Conservation (phyloP, 164 flowering plant species). For the grape (Vitis vinifera) region DNA sequence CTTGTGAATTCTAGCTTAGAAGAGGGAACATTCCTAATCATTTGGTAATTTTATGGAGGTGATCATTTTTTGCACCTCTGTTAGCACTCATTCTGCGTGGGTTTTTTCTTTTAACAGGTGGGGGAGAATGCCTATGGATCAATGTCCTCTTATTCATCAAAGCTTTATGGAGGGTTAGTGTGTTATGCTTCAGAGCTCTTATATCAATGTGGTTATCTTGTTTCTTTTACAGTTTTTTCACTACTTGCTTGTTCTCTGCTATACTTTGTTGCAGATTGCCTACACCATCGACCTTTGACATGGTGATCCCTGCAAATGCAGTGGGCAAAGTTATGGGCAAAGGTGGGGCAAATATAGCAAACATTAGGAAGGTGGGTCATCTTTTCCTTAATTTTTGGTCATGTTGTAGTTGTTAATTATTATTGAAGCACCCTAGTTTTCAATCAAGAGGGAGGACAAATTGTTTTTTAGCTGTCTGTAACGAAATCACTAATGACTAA, state of each 20-base stretch:
- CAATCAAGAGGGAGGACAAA: too few relatives aligned
- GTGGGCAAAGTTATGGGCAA: constrained; percentile 89
- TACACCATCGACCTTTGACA: constrained; percentile 63
- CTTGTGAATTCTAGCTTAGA: too few relatives aligned
- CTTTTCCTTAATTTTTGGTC: neutral
- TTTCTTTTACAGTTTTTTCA: neutral
- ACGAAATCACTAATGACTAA: too few relatives aligned
- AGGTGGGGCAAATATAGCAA: constrained; percentile 79
- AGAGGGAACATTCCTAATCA: neutral
- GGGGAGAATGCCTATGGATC: constrained; percentile 78
- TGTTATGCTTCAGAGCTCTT: neutral
- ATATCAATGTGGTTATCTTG: neutral
- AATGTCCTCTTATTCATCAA: constrained; percentile 66
- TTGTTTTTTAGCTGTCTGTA: too few relatives aligned
- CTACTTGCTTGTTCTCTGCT: neutral
- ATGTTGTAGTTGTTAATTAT: neutral
- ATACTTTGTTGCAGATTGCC: constrained; percentile 45
- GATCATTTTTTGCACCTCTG: neutral
- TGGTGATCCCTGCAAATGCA: constrained; percentile 80
- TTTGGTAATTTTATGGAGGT: neutral
- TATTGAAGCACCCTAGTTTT: too few relatives aligned
- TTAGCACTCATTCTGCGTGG: neutral
- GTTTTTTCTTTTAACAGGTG: constrained; percentile 40
- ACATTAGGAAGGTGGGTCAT: constrained; percentile 71
- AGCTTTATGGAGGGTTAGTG: constrained; percentile 77